A percentile compares a stretch with the other conserved stretches of the same genome.
These are phyloP conservation scores for Candida mesenterica DNA, from an alignment of 1,139 yeast species.

Conservation along the genomic window DNA sequence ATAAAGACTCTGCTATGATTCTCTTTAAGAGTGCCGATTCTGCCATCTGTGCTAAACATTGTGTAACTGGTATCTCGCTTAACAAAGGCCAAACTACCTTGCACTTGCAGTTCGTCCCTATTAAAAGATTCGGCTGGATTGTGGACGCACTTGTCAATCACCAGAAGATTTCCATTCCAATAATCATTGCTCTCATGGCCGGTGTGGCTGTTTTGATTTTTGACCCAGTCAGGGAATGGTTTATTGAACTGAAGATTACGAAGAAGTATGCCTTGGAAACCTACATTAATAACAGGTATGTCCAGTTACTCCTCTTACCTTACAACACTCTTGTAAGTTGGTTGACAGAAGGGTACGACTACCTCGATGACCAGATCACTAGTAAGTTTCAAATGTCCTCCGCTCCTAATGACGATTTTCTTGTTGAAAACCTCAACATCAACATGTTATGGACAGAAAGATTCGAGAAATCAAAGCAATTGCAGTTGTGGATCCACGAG, in stretches of 20 bases:
- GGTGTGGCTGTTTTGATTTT: conserved; percentile 81
- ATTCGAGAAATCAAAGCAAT: conserved; percentile 60
- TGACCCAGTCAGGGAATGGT: conserved; percentile 88
- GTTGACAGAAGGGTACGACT: conserved; percentile 30
- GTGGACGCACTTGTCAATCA: conserved; percentile 66
- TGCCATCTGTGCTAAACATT: conserved; percentile 86
- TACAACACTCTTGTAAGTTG: conserved; percentile 22
- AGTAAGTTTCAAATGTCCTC: conserved; percentile 4
- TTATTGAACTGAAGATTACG: conserved; percentile 70
- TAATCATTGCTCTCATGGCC: conserved; percentile 48
- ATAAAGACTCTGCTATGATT: conserved; percentile 51
- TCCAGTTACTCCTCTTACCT: conserved; percentile 30
- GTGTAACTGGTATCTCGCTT: conserved; percentile 74
- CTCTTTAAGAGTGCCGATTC: conserved; percentile 57
- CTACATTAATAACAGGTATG: conserved; percentile 30
- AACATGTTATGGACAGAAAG: conserved; percentile 69
- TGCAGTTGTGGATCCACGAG: conserved; percentile 78
- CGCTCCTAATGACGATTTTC: conserved; percentile 9
- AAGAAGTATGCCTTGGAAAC: conserved; percentile 39
- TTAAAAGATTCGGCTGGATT: conserved; percentile 50
- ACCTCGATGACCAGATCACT: conserved; percentile 16
- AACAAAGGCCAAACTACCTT: conserved; percentile 54
- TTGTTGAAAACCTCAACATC: conserved; percentile 20
- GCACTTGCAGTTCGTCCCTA: conserved; percentile 71
- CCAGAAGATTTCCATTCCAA: conserved; percentile 75